These are phyloP conservation scores for Barnettozyma sp. DNA, from an alignment of 805 yeast species.

Conservation along the genomic window DNA sequence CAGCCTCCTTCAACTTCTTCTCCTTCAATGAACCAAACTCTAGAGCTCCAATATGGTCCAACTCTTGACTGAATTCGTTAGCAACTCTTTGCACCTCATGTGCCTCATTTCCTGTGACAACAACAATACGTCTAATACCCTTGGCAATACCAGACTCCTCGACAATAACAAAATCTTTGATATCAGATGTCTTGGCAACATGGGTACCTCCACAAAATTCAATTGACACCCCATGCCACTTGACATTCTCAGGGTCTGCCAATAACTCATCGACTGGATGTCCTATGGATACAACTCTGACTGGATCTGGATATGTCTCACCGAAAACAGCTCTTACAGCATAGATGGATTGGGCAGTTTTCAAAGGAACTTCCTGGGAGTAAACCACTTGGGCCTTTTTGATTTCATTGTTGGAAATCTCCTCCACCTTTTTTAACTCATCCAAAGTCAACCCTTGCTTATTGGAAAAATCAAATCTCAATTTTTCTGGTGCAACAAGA, in stretches of 20 bases:
- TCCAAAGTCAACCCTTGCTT: constrained; percentile 70
- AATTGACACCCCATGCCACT: constrained; percentile 75
- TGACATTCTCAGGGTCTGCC: constrained; percentile 56
- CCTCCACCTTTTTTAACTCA: constrained; percentile 73
- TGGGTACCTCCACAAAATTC: constrained; percentile 99
- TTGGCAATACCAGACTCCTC: constrained; percentile 98
- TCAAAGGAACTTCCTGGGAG: constrained; percentile 75
- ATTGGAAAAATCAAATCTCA: constrained; percentile 94
- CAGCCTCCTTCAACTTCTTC: constrained; percentile 70
- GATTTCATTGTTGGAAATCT: constrained; percentile 63
- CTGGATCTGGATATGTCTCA: constrained; percentile 98
- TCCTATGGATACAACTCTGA: constrained; percentile 95
- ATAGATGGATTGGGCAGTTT: constrained; percentile 61
- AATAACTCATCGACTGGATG: constrained; percentile 78
- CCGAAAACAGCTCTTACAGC: constrained; percentile 98
- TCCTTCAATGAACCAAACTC: constrained; percentile 76
- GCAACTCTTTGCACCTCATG: constrained; percentile 86
- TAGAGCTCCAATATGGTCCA: constrained; percentile 53
- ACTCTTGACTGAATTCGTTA: constrained; percentile 52
- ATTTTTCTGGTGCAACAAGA: constrained; percentile 87
- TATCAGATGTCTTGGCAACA: constrained; percentile 85
- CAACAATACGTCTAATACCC: constrained; percentile 97
- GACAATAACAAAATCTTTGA: constrained; percentile 78
- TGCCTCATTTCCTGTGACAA: constrained; percentile 90
- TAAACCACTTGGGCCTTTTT: constrained; percentile 65